A percentile compares a stretch with the other conserved stretches of the same genome.
These are phyloP conservation scores for Anthoceros angustus DNA, from an alignment of 225 moss, liverwort and hornwort species.

Conservation along the genomic window DNA sequence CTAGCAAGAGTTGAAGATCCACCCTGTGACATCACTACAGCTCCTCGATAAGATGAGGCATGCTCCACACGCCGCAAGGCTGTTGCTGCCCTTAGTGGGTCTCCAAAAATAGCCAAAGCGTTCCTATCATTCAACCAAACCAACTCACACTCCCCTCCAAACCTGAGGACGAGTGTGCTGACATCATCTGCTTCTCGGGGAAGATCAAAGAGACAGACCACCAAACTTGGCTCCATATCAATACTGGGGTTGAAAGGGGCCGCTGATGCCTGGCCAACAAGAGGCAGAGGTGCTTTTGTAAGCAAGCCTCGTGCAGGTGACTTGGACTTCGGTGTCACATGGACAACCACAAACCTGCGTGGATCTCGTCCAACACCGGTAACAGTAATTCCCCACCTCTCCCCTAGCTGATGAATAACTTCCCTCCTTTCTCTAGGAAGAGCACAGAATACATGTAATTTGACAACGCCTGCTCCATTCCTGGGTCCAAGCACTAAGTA, in stretches of 20 bases:
- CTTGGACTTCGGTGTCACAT: constrained; percentile 69
- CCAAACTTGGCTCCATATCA: constrained; percentile 83
- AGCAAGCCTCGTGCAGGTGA: constrained; percentile 51
- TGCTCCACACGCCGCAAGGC: constrained; percentile 83
- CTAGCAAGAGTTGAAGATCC: constrained; percentile 1
- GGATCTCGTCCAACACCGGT: constrained; percentile 76
- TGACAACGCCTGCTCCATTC: constrained; percentile 28
- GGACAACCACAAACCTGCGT: constrained; percentile 58
- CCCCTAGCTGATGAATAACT: constrained; percentile 62
- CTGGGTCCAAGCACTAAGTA: constrained; percentile 70
- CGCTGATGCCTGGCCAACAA: constrained; percentile 34
- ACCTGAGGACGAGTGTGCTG: constrained; percentile 72
- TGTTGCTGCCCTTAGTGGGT: constrained; percentile 70
- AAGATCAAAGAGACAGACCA: constrained; percentile 74
- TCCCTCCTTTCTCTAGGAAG: constrained; percentile 76
- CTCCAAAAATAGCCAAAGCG: constrained; percentile 78
- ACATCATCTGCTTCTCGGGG: constrained; percentile 87
- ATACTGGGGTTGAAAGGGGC: constrained; percentile 62
- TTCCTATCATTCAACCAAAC: constrained; percentile 96
- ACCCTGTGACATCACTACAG: constrained; percentile 46
- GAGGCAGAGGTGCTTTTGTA: constrained; percentile 36
- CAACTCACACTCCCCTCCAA: constrained; percentile 95
- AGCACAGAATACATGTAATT: constrained; percentile 64
- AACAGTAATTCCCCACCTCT: constrained; percentile 65
- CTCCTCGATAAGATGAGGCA: constrained; percentile 75